Evolutionary conservation across 805 yeast genomes (phyloP), one percentile per base, ranked within the genome.

Genomic region (Yarrowia sp.): DNA sequence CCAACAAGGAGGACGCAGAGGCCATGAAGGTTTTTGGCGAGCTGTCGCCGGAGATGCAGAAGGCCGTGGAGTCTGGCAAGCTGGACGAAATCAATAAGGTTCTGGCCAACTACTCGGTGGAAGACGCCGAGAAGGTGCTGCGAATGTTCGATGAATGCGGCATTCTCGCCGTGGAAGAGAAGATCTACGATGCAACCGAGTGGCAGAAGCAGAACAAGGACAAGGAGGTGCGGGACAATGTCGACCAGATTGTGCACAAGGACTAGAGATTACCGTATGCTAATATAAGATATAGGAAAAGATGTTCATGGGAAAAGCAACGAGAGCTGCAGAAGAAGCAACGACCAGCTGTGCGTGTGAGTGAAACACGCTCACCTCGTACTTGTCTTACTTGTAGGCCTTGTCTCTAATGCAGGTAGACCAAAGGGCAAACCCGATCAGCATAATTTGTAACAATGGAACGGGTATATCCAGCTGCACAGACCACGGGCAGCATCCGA

Each of bases 31-130:
- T 78, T 46, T 85, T 81, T 70, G 81, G 82, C 62, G 74, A 80
- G 4, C 88, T 91, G 71, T 73, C 81, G 18, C 86, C 90, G 0
- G 71, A 73, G 8, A 84, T 93, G 85, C 89, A 85, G 73, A 76
- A 72, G 9, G 99, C 99, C 0, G 78, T 93, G n/a, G 77, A 79
- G 69, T 81, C 94, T 0, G 81, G 81, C 36, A 78, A 82, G 7
- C 78, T 93, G 62, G 97, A 89, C 66, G 86, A 82, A 65, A 90
- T 93, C 62, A 93, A 93, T 76, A 80, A 83, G 67, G 93, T 89
- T 1, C 89, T 93, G 72, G 93, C 86, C 1, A 77, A 78, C 7
- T 80, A 88, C 80, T 78, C 84, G 21, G 77, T 92, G 4, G 87
- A 80, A 10, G 92, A 89, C 38, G 97, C 97, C 6, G 98, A 93